Base-by-base conservation (phyloP, 495 filamentous ascomycete species). In the Amniculicola lignicola region DNA sequence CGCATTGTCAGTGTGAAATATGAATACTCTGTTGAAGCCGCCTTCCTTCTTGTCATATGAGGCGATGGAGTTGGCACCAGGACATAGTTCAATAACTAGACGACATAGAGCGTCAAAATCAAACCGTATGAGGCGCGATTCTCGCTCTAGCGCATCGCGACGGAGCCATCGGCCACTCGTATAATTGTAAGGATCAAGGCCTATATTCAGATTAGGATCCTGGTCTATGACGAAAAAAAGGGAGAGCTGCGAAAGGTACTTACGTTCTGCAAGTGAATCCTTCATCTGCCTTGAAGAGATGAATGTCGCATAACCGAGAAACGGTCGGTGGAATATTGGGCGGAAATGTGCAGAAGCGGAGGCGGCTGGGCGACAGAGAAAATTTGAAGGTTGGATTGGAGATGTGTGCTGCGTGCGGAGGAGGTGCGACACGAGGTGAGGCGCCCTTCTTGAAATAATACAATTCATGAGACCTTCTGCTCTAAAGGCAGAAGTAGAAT, bases 161-260 rank as follows among this genome's bases (percentile, higher is more conserved):
- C 65, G 55, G 22, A 76, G 71, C 74, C 71, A 76, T 65, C 71
- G 66, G 52, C 74, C 70, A 60, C 60, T 53, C 1, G 73, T 74
- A 53, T 73, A 77, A 12, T 31, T 31, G 45, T 72, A 58, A 57
- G 67, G 72, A 64, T 54, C 39, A 42, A 28, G 41, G 10, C 24
- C 41, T 45, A 28, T 28, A 45, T 45, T 28, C 14, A 25, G 4
- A 27, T 45, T 45, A 45, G 41, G n/a, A 28, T 27, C 41, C 25
- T 3, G 21, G 40, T 21, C 40, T 43, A 24, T 21, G 40, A 21
- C 40, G n/a, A n/a, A n/a, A n/a, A 43, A 45, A 45, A 45, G 9
- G 21, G 41, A 15, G 18, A 15, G 41, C 2, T 45, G 24, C 23
- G 41, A 22, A 45, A 45, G 22, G 24, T 45, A 15, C 41, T 27